Evolutionary conservation across 202 grass and related monocot genomes (phyloP).

Genomic region (Cymbopogon flexuosus): DNA sequence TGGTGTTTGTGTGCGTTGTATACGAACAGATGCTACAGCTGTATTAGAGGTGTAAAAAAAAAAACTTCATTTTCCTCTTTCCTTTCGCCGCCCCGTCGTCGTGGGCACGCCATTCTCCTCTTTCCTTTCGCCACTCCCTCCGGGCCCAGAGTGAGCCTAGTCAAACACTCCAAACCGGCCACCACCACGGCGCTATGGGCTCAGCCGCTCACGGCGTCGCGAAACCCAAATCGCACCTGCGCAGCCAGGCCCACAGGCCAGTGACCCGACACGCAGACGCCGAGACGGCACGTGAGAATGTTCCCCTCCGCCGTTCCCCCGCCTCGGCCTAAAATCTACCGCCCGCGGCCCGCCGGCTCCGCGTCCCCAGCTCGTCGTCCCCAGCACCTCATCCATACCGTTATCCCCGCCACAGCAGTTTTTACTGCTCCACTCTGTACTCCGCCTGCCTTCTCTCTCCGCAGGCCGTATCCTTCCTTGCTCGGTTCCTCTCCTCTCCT

Average conservation of each 20-base stretch:
- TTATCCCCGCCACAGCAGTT: constrained; percentile 37
- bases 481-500: background rate
- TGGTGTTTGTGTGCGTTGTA: no score
- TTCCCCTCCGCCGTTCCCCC: background rate
- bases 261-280: background rate
- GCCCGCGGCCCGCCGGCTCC: constrained; percentile 13
- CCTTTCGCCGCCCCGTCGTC: no score
- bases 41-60: no score
- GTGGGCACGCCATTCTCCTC: background rate
- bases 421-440: background rate
- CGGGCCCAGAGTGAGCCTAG: background rate
- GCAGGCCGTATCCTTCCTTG: constrained; percentile 22
- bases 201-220: background rate
- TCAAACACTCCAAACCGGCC: no score
- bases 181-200: background rate
- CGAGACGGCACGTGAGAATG: constrained; percentile 22
- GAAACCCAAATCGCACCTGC: background rate
- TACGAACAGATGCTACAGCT: no score
- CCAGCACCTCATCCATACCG: constrained; percentile 27
- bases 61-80: no score
- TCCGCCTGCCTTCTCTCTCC: background rate
- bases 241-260: background rate
- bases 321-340: constrained; percentile 20
- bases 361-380: constrained; percentile 33
- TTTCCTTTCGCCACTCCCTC: background rate